Evolutionary conservation across 192 early-diverging fungal genomes (phyloP), one percentile per base, ranked within the genome.

Genomic region (Backusella westeae): DNA sequence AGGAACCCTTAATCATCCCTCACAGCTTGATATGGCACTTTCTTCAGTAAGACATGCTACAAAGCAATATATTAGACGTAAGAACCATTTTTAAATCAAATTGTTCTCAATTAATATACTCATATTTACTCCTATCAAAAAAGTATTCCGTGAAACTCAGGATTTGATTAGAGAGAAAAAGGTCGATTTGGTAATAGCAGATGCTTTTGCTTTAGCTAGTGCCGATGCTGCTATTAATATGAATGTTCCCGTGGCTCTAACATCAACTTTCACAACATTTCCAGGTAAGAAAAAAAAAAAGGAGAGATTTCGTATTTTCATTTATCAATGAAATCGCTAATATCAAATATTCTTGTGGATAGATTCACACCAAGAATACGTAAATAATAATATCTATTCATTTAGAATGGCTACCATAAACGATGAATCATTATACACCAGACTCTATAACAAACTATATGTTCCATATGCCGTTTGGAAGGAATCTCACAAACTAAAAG

Each of bases 211-310:
- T 38, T 39, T 69, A 4, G 68, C 14, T 12, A 41, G 68, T 17
- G 38, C 38, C 21, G 68, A 69, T 41, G 68, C 68, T 2, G 68
- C 68, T 23, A 69, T 69, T 38, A 1, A 41, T 14, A 15, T 21
- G 23, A 41, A 69, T 0, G 26, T 69, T 12, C 68, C 68, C 1
- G 68, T 69, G 3, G 38, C 36, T 3, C 6, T 69, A 41, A 69
- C 68, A 3, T 38, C 68, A 38, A 69, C 68, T 23, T 38, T 69
- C 10, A 36, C 35, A 2, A 69, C 59, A 19, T 67, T n/a, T 67
- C 59, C 74, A n/a, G 78, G 78, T 80, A 75, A 75, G 56, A 63
- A 63, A 63, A 63, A 59, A 26, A 59, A 29, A 63, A 59, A 0
- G 21, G 14, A 15, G 8, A 53, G 14, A 14, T 2, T 14, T 14